Conservation (phyloP, 225 moss, liverwort and hornwort genomes). For the Pseudisothecium myosuroides region DNA sequence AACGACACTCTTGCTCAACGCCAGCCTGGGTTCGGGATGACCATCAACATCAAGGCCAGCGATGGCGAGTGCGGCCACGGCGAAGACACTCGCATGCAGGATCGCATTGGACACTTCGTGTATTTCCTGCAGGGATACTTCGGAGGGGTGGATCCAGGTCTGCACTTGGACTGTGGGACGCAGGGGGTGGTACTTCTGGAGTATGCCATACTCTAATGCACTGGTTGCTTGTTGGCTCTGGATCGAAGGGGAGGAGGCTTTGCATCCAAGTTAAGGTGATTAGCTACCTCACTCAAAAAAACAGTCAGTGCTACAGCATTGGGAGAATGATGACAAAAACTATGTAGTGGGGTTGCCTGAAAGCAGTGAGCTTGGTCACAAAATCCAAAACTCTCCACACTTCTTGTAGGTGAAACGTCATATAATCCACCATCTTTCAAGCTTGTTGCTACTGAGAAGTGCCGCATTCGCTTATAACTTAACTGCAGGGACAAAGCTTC, state of each 20-base stretch:
- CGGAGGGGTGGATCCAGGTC: constrained; percentile 15
- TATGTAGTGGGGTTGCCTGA: background rate
- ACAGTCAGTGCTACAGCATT: background rate
- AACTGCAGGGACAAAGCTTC: background rate
- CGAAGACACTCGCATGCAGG: constrained; percentile 40
- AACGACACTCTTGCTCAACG: constrained; percentile 16
- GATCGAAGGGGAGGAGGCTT: background rate
- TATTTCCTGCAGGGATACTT: constrained; percentile 24
- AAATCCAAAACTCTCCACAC: background rate
- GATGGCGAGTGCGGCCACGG: constrained; percentile 80
- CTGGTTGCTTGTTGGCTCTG: background rate
- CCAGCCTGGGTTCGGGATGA: constrained; percentile 64
- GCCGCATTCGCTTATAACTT: too few species aligned
- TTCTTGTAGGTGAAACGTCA: background rate
- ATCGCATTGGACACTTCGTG: constrained; percentile 43
- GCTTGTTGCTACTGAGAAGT: background rate
- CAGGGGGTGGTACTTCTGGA: constrained; percentile 36
- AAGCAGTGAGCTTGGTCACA: background rate
- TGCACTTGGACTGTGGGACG: constrained; percentile 34
- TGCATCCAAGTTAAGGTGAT: background rate
- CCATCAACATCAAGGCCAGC: constrained; percentile 66
- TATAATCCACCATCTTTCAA: background rate
- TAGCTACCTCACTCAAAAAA: background rate
- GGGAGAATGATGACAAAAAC: background rate
- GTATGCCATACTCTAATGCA: constrained; percentile 25